Evolutionary conservation across 164 flowering plant genomes (phyloP), one percentile per base, ranked within the genome.

Genomic region (Magnolia sinica): DNA sequence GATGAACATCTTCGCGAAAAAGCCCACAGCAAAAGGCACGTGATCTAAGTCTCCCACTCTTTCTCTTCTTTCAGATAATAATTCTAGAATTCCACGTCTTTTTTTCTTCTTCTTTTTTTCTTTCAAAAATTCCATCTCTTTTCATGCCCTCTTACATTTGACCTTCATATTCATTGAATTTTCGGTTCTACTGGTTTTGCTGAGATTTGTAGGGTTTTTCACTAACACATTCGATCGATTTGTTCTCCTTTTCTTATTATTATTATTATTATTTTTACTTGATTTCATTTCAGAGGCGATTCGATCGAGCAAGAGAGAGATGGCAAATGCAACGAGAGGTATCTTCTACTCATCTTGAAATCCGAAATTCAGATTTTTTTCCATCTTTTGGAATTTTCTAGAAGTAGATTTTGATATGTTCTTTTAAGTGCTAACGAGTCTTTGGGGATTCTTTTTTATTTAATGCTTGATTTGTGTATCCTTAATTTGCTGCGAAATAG

Each of bases 271-370:
- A 59, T 61, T 45, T 14, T 2, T 76, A 0, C 45, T 20, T 8
- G 79, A 7, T 66, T 72, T 49, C 63, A 66, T 78, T 73, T 51
- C 91, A 93, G 98, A 93, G 84, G 90, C 89, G 64, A 88, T 93
- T 72, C 86, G 96, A 50, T 85, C 87, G 85, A 91, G 96, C 74
- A 93, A 92, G 81, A 77, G 92, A 82, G 98, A 93, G 73, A 91
- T 93, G 96, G 29, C 88, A 0, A 80, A 83, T 73, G 95, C 95
- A 63, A 92, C 95, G 6, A 86, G 98, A 91, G 96, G 98, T 93
- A 82, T 49, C 70, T 7, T 4, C 51, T 75, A 61, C 24, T 58
- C 45, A 37, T 68, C 16, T 0, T 31, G 68, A 65, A 14, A 65
- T 65, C 68, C 10, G 37, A 49, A 24, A 10, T 68, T 72, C 45